phyloP scores from a whole-genome alignment of 2,329 filamentous ascomycete species.

The Septoria petroselini region DNA sequence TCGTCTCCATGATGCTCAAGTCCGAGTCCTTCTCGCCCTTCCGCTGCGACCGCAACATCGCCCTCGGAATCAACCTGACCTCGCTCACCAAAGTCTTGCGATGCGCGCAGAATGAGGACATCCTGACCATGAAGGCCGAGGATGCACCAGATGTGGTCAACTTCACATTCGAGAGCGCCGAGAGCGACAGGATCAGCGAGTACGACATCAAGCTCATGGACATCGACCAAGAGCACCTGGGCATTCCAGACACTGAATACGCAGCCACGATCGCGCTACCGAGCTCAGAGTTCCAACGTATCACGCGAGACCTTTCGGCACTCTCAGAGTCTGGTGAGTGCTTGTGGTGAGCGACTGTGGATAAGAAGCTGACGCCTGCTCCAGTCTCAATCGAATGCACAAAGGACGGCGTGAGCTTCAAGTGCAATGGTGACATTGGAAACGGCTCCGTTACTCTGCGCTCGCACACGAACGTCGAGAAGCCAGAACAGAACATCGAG shows the following conservation, averaged over 20 bases:
- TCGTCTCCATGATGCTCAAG: slow-evolving; percentile 98
- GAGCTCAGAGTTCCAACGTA: slow-evolving; percentile 83
- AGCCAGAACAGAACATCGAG: slow-evolving; percentile 78
- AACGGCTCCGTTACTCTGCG: slow-evolving; percentile 90
- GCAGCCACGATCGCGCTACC: slow-evolving; percentile 89
- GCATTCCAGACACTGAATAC: slow-evolving; percentile 98
- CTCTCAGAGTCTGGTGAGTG: slow-evolving; percentile 90
- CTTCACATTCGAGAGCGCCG: slow-evolving; percentile 86
- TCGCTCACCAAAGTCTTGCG: slow-evolving; percentile 97
- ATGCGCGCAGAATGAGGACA: slow-evolving; percentile 88
- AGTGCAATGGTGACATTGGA: slow-evolving; percentile 89
- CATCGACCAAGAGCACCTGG: slow-evolving; percentile 98
- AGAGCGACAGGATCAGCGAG: slow-evolving; percentile 89
- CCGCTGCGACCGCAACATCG: slow-evolving; percentile 98
- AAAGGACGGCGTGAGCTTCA: slow-evolving; percentile 97
- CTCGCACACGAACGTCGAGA: slow-evolving; percentile 83
- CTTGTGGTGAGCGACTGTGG: background rate
- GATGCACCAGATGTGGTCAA: slow-evolving; percentile 95
- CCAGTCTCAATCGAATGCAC: slow-evolving; percentile 89
- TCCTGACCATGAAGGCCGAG: slow-evolving; percentile 94
- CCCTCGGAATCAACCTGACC: slow-evolving; percentile 92
- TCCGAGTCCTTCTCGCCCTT: slow-evolving; percentile 91
- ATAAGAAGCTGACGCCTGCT: slow-evolving; percentile 26
- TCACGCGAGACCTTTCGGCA: slow-evolving; percentile 85
- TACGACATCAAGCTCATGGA: slow-evolving; percentile 99